A percentile compares a stretch with the other conserved stretches of the same genome.
phyloP scores from a whole-genome alignment of 2,329 filamentous ascomycete species.

The Colletotrichum agaves region DNA sequence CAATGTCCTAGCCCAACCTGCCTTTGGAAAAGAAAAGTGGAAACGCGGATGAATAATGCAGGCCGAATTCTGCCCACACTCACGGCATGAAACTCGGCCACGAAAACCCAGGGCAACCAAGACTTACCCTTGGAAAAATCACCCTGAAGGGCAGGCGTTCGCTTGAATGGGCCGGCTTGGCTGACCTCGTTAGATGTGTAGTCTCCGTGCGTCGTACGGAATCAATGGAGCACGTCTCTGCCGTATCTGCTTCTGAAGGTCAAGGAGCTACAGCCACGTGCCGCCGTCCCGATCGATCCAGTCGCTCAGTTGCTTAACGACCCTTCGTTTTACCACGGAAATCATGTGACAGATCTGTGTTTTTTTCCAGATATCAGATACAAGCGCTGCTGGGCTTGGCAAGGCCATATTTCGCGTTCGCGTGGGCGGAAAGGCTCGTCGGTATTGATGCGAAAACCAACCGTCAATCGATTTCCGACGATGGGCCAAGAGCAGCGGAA shows the following conservation, averaged over 20 bases:
- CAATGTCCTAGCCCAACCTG: neutral
- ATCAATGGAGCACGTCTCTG: neutral
- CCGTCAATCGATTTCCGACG: too few relatives aligned
- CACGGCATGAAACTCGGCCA: neutral
- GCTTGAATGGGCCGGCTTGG: slow-evolving; percentile 4
- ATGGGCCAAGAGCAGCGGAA: too few relatives aligned
- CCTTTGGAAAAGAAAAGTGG: neutral
- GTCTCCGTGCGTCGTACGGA: neutral
- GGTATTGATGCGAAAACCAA: too few relatives aligned
- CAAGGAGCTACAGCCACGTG: neutral
- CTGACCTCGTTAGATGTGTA: neutral
- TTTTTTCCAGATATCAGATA: neutral
- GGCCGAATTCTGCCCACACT: neutral
- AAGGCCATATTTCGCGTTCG: neutral
- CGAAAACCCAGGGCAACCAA: neutral
- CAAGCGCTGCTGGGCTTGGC: neutral
- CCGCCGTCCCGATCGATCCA: neutral
- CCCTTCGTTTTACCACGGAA: neutral
- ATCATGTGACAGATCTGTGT: neutral
- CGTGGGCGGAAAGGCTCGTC: neutral
- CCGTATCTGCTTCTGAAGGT: neutral
- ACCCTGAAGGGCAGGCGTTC: neutral
- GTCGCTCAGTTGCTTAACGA: neutral
- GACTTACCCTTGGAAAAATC: neutral
- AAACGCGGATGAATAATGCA: neutral